A percentile compares a stretch with the other conserved stretches of the same genome.
phyloP scores from a whole-genome alignment of 78 protist species.

The Chrysochromulina parva region DNA sequence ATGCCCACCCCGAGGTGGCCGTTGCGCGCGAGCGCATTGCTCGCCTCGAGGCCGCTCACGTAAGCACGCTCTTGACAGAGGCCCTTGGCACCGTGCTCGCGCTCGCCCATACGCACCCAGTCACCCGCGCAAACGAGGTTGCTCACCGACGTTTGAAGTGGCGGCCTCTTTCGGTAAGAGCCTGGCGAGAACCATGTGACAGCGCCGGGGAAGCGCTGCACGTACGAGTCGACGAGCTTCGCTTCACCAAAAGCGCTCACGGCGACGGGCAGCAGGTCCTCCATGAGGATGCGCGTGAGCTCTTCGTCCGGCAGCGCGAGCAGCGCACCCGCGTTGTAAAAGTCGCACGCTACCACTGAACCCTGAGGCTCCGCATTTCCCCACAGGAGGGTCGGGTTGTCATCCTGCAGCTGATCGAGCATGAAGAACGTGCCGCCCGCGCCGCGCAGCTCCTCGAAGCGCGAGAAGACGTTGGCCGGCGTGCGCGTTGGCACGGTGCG shows the following conservation, averaged over 20 bases:
- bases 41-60: slow-evolving; percentile 40
- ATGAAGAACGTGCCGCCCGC: slow-evolving; percentile 56
- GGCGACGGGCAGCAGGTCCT: slow-evolving; percentile 40
- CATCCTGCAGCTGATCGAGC: slow-evolving; percentile 46
- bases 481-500: not conserved
- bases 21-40: slow-evolving; percentile 29
- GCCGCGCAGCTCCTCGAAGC: slow-evolving; percentile 37
- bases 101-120: slow-evolving; percentile 45
- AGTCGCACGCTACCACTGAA: slow-evolving; percentile 46
- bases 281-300: not conserved
- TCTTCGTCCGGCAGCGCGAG: slow-evolving; percentile 17
- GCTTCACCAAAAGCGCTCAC: slow-evolving; percentile 22
- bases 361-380: slow-evolving; percentile 34
- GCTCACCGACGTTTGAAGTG: not conserved
- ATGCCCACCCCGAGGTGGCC: not conserved
- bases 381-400: not conserved
- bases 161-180: not conserved
- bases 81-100: slow-evolving; percentile 48
- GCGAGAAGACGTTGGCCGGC: slow-evolving; percentile 41
- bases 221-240: not conserved
- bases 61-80: slow-evolving; percentile 52
- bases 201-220: slow-evolving; percentile 30
- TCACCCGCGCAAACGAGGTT: slow-evolving; percentile 39
- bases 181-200: slow-evolving; percentile 54
- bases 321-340: slow-evolving; percentile 46